phyloP scores from a whole-genome alignment of 2,329 filamentous ascomycete genomes.

The Talaromyces atroroseus region DNA sequence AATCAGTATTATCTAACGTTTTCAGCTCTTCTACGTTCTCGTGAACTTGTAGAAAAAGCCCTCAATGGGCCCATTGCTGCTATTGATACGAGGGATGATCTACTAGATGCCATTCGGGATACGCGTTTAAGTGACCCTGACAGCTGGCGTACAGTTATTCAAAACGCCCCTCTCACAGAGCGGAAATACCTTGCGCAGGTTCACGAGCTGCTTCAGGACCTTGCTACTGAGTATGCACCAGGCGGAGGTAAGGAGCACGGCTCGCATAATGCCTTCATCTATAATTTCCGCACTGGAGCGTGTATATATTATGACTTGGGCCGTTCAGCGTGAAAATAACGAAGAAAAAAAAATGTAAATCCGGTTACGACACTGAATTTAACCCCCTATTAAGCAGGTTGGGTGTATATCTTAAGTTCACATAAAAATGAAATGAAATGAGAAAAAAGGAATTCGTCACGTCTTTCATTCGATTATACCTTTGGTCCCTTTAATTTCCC shows the following conservation, averaged over 20 bases:
- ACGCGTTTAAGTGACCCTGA: constrained; percentile 75
- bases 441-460: neutral
- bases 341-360: neutral
- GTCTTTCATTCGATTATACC: neutral
- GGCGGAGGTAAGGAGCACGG: constrained; percentile 44
- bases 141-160: constrained; percentile 75
- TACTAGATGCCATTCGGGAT: constrained; percentile 68
- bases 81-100: constrained; percentile 78
- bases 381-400: neutral
- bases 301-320: constrained; percentile 81
- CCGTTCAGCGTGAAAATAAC: constrained; percentile 11
- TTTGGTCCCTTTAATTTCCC: neutral
- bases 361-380: neutral
- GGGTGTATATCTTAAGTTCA: neutral
- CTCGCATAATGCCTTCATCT: constrained; percentile 73
- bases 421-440: neutral
- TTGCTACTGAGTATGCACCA: constrained; percentile 49
- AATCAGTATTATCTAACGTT: constrained; percentile 13
- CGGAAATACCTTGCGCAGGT: constrained; percentile 78
- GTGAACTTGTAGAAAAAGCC: constrained; percentile 63
- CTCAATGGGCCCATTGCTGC: constrained; percentile 75
- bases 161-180: constrained; percentile 69
- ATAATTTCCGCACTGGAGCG: constrained; percentile 80
- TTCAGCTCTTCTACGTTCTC: constrained; percentile 48
- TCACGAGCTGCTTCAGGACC: constrained; percentile 63